A percentile compares a stretch with the other conserved stretches of the same genome.
Evolutionary conservation across 2,329 filamentous ascomycete genomes (phyloP).

Genomic region (Neofusicoccum ribis): DNA sequence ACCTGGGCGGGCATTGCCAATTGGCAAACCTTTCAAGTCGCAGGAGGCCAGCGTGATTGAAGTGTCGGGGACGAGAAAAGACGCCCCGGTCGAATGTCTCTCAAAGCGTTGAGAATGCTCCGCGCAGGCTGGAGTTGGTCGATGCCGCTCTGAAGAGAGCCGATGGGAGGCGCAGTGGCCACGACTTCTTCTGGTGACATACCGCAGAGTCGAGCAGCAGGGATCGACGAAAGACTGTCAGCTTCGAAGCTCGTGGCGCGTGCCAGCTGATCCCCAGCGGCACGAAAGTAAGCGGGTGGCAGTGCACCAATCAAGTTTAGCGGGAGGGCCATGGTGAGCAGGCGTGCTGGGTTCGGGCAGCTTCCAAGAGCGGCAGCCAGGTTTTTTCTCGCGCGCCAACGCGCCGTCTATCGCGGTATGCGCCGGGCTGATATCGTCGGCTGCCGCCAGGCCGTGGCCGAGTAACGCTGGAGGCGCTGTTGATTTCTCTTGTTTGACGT

Average conservation of each 20-base stretch:
- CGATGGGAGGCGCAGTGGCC: no score
- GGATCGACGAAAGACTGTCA: neutral
- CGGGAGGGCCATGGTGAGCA: neutral
- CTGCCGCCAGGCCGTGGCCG: neutral
- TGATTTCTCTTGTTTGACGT: neutral
- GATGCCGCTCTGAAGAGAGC: no score
- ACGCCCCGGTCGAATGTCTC: no score
- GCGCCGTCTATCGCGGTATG: neutral
- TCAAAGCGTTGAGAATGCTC: no score
- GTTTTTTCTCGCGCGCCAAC: neutral
- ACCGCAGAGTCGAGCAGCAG: neutral
- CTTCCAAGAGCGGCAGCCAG: neutral
- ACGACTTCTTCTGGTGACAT: neutral
- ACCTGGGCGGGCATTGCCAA: no score
- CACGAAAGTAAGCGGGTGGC: neutral
- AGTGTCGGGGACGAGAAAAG: no score
- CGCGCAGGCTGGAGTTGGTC: no score
- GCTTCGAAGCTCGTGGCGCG: neutral
- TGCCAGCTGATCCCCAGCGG: slow-evolving; percentile 7
- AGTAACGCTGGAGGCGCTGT: neutral
- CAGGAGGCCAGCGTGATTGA: no score
- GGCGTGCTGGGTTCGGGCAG: neutral
- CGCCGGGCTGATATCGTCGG: neutral
- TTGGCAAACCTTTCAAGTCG: no score
- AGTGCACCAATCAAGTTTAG: neutral